These are phyloP conservation scores for Fusarium piperis DNA, from an alignment of 2,329 filamentous ascomycete species.

Conservation along the genomic window DNA sequence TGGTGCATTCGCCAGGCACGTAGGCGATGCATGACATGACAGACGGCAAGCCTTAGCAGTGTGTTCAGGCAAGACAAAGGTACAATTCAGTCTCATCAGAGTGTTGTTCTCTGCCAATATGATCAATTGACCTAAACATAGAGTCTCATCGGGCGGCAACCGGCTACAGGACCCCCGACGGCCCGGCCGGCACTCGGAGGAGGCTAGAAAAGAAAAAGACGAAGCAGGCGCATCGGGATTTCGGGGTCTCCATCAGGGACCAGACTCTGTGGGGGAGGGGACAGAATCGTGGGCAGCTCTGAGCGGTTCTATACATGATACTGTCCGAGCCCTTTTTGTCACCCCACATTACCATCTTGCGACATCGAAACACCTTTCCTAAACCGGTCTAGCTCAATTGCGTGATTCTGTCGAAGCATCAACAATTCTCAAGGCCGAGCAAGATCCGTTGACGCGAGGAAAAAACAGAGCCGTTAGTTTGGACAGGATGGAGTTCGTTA, in stretches of 20 bases:
- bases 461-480: conserved; percentile 16
- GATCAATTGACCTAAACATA: not conserved
- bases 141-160: conserved; percentile 23
- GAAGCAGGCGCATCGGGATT: conserved; percentile 32
- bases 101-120: not conserved
- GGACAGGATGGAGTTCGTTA: conserved; percentile 36
- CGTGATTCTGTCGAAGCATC: conserved; percentile 52
- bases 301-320: rapidly evolving
- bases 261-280: conserved; percentile 24
- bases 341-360: conserved; percentile 28
- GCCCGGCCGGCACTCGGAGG: conserved; percentile 40
- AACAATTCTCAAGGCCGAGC: conserved; percentile 46
- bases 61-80: not conserved
- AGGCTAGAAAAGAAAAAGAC: conserved; percentile 22
- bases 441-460: conserved; percentile 32
- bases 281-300: conserved; percentile 2
- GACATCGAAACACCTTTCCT: conserved; percentile 44
- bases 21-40: not conserved
- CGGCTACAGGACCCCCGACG: conserved; percentile 36
- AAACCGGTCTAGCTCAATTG: conserved; percentile 49
- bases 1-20: not conserved
- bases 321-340: conserved; percentile 16
- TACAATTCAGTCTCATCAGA: not conserved
- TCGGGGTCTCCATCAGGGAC: conserved; percentile 38
- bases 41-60: not conserved